Evolutionary conservation across 2,329 filamentous ascomycete genomes (phyloP), one percentile per base, ranked within the genome.

Genomic region (Proliferodiscus dingleyae): DNA sequence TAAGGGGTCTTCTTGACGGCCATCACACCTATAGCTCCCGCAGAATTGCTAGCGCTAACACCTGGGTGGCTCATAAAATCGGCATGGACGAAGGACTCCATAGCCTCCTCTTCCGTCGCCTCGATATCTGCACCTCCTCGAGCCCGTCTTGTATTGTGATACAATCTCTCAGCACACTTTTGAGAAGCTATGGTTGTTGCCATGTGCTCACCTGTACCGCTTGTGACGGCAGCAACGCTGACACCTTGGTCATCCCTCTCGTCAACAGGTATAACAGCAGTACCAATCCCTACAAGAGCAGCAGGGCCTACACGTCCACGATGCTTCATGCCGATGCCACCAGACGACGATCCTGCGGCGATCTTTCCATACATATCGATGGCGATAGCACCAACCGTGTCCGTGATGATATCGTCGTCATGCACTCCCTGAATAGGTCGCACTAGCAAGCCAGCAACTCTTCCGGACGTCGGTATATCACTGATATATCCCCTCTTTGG

Each of bases 321-420:
- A 65, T 95, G 90, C 64, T 98, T 98, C 91, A 98, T 96, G 22
- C 93, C 91, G 63, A 98, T 98, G 1, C 93, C 93, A 5, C 93
- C 93, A 13, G 94, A 98, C 2, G 93, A 98, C 2, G 93, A 95
- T 13, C 86, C 93, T 3, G 91, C 93, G 4, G 94, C 91, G 61
- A 98, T 95, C 47, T 85, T 84, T 13, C 93, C 93, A 56, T 77
- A 79, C 40, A 78, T 77, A 61, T 98, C 93, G 52, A 98, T 83
- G 9, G 89, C 93, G 61, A 98, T 95, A 22, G 90, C 93, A 36
- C 94, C 93, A 48, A 98, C 89, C 10, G 93, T 98, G 69, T 98
- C 93, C 2, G 85, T 94, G 57, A 98, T 77, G 21, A 67, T 75
- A 59, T 85, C 77, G 51, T 88, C 61, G n/a, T 57, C 52, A 9